Evolutionary conservation across 1,284 basidiomycete genomes (phyloP), one percentile per base, ranked within the genome.

Genomic region (Inonotus hispidus): DNA sequence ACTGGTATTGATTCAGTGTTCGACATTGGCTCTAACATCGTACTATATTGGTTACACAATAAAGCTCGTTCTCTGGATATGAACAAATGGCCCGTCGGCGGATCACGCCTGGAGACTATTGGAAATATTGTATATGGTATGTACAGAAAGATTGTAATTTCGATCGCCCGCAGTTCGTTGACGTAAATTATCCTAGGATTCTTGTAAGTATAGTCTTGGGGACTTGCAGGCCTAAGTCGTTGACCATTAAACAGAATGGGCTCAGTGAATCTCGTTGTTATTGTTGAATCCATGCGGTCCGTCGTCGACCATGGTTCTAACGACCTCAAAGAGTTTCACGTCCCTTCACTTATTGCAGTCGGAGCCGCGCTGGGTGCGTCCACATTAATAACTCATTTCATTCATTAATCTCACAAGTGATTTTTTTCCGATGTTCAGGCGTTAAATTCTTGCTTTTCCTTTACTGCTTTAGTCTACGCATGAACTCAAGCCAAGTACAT

Each of bases 21-120:
- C 70, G 95, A 98, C 70, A 84, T 94, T 50, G 88, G 92, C 57
- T 95, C 93, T 65, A 98, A 97, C 68, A 72, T 96, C 41, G 78
- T 97, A 11, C 81, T 98, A 2, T 90, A 89, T 72, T 84, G 84
- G 76, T 79, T 96, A 1, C 90, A 99, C 73, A 79, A 80, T 64
- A 90, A 93, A 68, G 86, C 93, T 0, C 74, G 71, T 10, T 79
- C 70, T 21, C 81, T 95, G 61, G 93, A 97, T 69, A 68, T 76
- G 55, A 90, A 88, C 71, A 93, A 92, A 68, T 97, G 93, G 93
- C 94, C 93, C 6, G 90, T 93, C 13, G 90, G 94, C 56, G 95
- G 95, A 27, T 82, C 88, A n/a, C 82, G 93, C 53, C 81, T 96
- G 50, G 92, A 95, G 72, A 95, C 91, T 0, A 94, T 95, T 63